Evolutionary conservation across 2,329 filamentous ascomycete species (phyloP).

Genomic region (Nothomitra cinnamomea): DNA sequence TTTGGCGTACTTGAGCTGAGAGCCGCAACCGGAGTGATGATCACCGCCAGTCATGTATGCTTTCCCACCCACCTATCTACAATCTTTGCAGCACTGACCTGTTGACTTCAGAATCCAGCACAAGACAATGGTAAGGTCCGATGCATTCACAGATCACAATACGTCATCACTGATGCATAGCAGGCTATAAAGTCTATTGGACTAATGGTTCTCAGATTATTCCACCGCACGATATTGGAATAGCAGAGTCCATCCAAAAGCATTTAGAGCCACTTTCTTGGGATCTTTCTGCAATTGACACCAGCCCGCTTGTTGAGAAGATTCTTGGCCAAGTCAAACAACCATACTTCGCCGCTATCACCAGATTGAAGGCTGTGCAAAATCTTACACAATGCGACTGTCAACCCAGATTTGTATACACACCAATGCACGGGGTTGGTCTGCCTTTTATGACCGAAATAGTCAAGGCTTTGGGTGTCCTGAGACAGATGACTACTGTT

Average conservation of each 20-base stretch:
- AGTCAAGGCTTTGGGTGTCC: conserved; percentile 22
- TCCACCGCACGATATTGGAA: conserved; percentile 40
- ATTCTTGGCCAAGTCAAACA: conserved; percentile 24
- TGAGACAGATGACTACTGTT: conserved; percentile 30
- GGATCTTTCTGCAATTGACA: conserved; percentile 28
- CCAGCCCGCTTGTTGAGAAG: conserved; percentile 23
- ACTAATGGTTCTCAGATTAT: conserved; percentile 49
- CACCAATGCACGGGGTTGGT: conserved; percentile 39
- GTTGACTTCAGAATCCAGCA: conserved; percentile 33
- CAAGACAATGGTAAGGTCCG: conserved; percentile 35
- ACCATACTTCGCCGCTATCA: conserved; percentile 24
- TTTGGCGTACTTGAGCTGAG: conserved; percentile 37
- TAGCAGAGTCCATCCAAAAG: conserved; percentile 36
- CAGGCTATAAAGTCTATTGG: conserved; percentile 50
- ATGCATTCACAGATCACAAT: not conserved
- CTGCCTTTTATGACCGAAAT: conserved; percentile 29
- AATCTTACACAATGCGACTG: not conserved
- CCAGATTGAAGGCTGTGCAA: conserved; percentile 4
- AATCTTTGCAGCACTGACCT: conserved; percentile 3
- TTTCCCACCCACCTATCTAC: not conserved
- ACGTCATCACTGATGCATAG: conserved; percentile 6
- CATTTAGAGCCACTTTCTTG: conserved; percentile 35
- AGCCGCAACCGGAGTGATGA: conserved; percentile 44
- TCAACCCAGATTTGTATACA: conserved; percentile 31
- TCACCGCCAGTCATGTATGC: conserved; percentile 43